Conservation (phyloP, 345 rosid genomes). For the Ceriops tagal region DNA sequence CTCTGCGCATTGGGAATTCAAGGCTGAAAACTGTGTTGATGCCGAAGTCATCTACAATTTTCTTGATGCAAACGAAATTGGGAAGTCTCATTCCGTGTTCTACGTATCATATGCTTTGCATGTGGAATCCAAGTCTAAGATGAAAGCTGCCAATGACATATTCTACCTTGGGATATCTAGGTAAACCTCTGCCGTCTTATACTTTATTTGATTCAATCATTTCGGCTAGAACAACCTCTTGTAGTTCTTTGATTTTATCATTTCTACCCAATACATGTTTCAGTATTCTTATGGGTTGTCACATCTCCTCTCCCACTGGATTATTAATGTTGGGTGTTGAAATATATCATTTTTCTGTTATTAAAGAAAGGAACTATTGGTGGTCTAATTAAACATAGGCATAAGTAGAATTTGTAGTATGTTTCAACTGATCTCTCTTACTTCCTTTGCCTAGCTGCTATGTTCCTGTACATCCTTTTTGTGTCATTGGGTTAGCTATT, state of each 20-base stretch:
- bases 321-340: not conserved
- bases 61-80: conserved; percentile 79
- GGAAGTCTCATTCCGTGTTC: conserved; percentile 55
- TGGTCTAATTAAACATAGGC: not conserved
- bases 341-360: no score
- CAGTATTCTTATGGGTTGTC: not conserved
- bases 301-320: not conserved
- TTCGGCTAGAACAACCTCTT: not conserved
- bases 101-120: conserved; percentile 67
- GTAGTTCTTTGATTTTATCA: no score
- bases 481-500: not conserved
- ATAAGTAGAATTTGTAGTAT: no score
- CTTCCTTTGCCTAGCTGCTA: no score
- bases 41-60: conserved; percentile 73
- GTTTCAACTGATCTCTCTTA: no score
- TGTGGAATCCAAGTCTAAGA: conserved; percentile 72
- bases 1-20: not conserved
- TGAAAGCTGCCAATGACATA: conserved; percentile 71
- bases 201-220: not conserved
- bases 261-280: not conserved
- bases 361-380: not conserved
- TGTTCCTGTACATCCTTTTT: no score
- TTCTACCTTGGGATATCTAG: conserved; percentile 69
- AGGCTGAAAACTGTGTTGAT: conserved; percentile 85
- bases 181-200: conserved; percentile 25